Evolutionary conservation across 345 rosid genomes (phyloP).

Genomic region (Carallia brachiata): DNA sequence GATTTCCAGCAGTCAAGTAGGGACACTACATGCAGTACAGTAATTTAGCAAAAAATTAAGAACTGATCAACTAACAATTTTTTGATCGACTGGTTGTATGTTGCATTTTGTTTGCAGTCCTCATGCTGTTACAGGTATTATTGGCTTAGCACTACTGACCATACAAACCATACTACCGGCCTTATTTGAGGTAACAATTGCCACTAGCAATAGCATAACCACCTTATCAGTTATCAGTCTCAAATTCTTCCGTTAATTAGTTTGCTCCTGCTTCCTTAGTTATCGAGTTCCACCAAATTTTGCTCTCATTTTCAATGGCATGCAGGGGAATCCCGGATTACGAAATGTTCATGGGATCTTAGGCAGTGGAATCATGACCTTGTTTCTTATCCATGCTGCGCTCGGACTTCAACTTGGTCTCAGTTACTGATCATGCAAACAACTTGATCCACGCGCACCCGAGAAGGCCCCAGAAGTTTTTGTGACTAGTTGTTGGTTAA

Average conservation of each 20-base stretch:
- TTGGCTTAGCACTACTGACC: conserved; percentile 75
- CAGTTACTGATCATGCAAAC: conserved; percentile 43
- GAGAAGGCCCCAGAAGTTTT: not conserved
- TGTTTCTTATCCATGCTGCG: conserved; percentile 74
- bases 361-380: conserved; percentile 89
- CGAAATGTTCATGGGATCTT: conserved; percentile 81
- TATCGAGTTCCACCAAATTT: too few relatives aligned
- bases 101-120: conserved; percentile 49
- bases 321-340: conserved; percentile 76
- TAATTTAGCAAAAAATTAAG: too few relatives aligned
- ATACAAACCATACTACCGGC: conserved; percentile 70
- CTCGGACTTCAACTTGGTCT: conserved; percentile 90
- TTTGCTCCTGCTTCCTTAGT: too few relatives aligned
- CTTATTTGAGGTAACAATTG: conserved; percentile 65
- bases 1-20: too few relatives aligned
- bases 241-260: too few relatives aligned
- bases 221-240: too few relatives aligned
- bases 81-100: not conserved
- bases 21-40: too few relatives aligned
- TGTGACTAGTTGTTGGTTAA: not conserved
- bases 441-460: not conserved
- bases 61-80: not conserved
- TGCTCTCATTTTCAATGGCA: not conserved
- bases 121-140: conserved; percentile 77
- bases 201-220: too few relatives aligned